Conservation (phyloP, 2,329 filamentous ascomycete genomes). For the Clonostachys rhizophaga region DNA sequence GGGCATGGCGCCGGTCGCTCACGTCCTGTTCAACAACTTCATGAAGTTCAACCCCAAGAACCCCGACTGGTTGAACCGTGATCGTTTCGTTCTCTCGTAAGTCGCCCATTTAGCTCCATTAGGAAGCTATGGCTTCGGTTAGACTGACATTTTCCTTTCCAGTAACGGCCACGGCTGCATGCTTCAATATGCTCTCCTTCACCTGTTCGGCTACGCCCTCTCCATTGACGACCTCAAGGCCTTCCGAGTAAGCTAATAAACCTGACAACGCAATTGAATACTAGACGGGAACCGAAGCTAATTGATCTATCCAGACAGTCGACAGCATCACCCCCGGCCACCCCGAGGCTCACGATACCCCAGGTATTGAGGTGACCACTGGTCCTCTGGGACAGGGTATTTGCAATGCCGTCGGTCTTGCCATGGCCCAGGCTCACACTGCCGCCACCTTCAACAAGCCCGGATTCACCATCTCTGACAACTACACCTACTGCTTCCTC, state of each 20-base stretch:
- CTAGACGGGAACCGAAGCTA: background rate
- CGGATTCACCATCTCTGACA: conserved; percentile 84
- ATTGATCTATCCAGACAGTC: conserved; percentile 28
- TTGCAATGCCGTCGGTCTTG: conserved; percentile 94
- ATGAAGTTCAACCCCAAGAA: conserved; percentile 99
- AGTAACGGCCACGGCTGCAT: conserved; percentile 99
- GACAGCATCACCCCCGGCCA: conserved; percentile 87
- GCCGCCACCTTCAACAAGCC: conserved; percentile 95
- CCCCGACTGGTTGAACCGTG: conserved; percentile 93
- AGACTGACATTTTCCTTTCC: background rate
- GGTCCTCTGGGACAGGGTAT: conserved; percentile 97
- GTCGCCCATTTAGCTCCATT: conserved; percentile 30
- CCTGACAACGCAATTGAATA: background rate
- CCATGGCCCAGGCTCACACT: conserved; percentile 91
- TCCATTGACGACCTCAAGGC: conserved; percentile 88
- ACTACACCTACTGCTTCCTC: conserved; percentile 96
- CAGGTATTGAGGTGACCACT: conserved; percentile 96
- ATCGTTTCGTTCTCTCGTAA: conserved; percentile 98
- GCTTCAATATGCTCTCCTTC: conserved; percentile 97
- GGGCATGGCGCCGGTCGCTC: conserved; percentile 88
- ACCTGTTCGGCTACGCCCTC: conserved; percentile 88
- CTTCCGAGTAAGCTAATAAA: conserved; percentile 74
- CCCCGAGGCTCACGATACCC: conserved; percentile 94
- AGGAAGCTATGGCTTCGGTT: background rate
- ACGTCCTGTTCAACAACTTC: conserved; percentile 98